Percentiles rank a stretch among this genome's conserved stretches.
Conservation (phyloP, 768 basidiomycete genomes). For the Naganishia onofrii region DNA sequence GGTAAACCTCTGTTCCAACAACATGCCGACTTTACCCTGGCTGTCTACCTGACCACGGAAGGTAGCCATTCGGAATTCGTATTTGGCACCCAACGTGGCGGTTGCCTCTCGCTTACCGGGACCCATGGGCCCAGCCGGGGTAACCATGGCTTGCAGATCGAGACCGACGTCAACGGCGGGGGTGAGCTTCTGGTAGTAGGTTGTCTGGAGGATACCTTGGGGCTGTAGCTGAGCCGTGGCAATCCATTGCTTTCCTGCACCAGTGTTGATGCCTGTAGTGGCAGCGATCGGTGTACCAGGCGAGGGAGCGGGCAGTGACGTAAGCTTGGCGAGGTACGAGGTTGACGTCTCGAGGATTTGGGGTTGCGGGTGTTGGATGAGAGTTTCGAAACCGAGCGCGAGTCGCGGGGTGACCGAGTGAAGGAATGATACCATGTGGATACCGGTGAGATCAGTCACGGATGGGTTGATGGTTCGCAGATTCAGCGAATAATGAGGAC, state of each 20-base stretch:
- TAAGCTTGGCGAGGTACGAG: slow-evolving; percentile 53
- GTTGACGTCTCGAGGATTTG: slow-evolving; percentile 62
- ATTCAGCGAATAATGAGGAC: slow-evolving; percentile 80
- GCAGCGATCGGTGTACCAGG: slow-evolving; percentile 40
- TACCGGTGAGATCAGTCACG: slow-evolving; percentile 79
- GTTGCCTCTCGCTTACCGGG: slow-evolving; percentile 82
- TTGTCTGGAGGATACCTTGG: slow-evolving; percentile 77
- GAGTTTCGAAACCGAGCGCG: slow-evolving; percentile 78
- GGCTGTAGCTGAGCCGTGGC: slow-evolving; percentile 87
- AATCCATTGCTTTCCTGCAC: slow-evolving; percentile 63
- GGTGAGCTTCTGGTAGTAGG: slow-evolving; percentile 93
- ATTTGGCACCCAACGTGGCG: slow-evolving; percentile 92
- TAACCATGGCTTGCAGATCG: slow-evolving; percentile 71
- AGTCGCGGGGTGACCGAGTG: slow-evolving; percentile 89
- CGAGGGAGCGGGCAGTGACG: slow-evolving; percentile 46
- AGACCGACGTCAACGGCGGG: slow-evolving; percentile 97
- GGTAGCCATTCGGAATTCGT: slow-evolving; percentile 87
- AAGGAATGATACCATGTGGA: slow-evolving; percentile 85
- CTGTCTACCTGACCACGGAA: slow-evolving; percentile 94
- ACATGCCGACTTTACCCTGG: slow-evolving; percentile 87
- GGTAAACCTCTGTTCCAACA: slow-evolving; percentile 92
- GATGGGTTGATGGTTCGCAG: slow-evolving; percentile 87
- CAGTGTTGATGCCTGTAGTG: slow-evolving; percentile 34
- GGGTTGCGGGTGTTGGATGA: slow-evolving; percentile 72
- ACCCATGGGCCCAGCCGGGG: slow-evolving; percentile 57